Base-by-base conservation (phyloP, 2,329 filamentous ascomycete genomes). In the Sporothrix schenckii region DNA sequence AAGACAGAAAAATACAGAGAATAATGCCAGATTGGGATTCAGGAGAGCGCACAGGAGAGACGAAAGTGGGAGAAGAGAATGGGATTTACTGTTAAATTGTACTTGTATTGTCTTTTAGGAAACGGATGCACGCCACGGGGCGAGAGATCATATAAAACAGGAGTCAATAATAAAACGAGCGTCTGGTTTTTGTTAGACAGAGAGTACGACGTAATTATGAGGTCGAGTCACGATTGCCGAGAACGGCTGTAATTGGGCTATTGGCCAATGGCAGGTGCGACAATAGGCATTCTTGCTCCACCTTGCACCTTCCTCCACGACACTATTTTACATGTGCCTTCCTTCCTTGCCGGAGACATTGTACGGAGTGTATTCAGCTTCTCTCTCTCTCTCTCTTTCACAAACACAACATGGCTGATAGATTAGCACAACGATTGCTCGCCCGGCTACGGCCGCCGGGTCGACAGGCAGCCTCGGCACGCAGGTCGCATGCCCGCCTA, bases 121-220 rank as follows among this genome's bases (percentile, higher is more conserved):
- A 53, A 52, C 44, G 65, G 50, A 67, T 44, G 49, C 50, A 21
- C 65, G 50, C 65, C 34, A 21, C 34, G 65, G 65, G 34, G 65
- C 65, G 34, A 67, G 50, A 54, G 54, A 67, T 44, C 49, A 54
- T 44, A 67, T 27, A 67, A 67, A 67, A 67, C 65, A 67, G 65
- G 65, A 44, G 65, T 54, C 65, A 53, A 54, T 27, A 67, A 67
- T 66, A 66, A 56, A 53, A 66, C 50, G 9, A 67, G 49, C 30
- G 65, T 52, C 27, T 67, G 13, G 24, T 39, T 53, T 56, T 41
- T 24, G 24, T 54, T 27, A 13, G 24, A 7, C 10, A 10, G 24
- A 7, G 34, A n/a, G 49, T 52, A n/a, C 50, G 39, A 47, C 3
- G 34, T 7, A 34, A 7, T 7, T 34, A 34, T 34, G 34, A 34